phyloP scores from a whole-genome alignment of 2,329 filamentous ascomycete species.

The Verticillium zaregamsianum region DNA sequence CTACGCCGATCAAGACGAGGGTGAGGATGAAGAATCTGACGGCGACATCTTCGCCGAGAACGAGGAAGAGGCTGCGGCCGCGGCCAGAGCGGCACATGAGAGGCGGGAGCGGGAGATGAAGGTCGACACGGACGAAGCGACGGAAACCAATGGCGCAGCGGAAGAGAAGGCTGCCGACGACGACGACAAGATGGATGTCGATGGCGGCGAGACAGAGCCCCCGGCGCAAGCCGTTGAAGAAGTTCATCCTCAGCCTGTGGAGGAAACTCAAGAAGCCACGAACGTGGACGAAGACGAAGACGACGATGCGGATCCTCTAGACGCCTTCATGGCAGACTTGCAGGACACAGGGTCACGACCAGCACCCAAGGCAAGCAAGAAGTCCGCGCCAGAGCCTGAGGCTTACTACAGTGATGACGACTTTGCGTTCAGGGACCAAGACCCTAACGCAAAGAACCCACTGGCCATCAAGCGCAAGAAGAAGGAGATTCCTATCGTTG shows the following conservation, averaged over 20 bases:
- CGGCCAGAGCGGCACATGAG: constrained; percentile 79
- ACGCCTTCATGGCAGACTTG: constrained; percentile 89
- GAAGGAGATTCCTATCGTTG: constrained; percentile 85
- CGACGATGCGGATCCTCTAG: constrained; percentile 81
- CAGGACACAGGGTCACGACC: constrained; percentile 27
- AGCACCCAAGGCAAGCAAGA: constrained; percentile 17
- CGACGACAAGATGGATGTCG: constrained; percentile 21
- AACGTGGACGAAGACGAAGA: constrained; percentile 51
- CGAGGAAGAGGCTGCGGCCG: constrained; percentile 84
- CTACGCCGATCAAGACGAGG: constrained; percentile 59
- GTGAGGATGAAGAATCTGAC: constrained; percentile 68
- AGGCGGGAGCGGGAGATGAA: constrained; percentile 67
- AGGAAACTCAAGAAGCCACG: constrained; percentile 41
- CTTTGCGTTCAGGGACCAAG: constrained; percentile 47
- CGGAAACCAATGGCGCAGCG: constrained; percentile 34
- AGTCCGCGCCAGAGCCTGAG: constrained; percentile 65
- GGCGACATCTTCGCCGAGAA: constrained; percentile 73
- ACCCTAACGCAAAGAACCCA: constrained; percentile 40
- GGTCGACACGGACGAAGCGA: constrained; percentile 46
- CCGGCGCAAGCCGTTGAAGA: constrained; percentile 19
- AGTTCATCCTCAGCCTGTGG: constrained; percentile 11
- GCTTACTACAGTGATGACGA: constrained; percentile 89
- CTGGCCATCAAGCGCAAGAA: constrained; percentile 72
- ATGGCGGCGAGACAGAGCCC: constrained; percentile 11
- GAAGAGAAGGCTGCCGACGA: constrained; percentile 22